Conservation (phyloP, 2,329 filamentous ascomycete species). For the Neophaeococcomyces mojaviensis region DNA sequence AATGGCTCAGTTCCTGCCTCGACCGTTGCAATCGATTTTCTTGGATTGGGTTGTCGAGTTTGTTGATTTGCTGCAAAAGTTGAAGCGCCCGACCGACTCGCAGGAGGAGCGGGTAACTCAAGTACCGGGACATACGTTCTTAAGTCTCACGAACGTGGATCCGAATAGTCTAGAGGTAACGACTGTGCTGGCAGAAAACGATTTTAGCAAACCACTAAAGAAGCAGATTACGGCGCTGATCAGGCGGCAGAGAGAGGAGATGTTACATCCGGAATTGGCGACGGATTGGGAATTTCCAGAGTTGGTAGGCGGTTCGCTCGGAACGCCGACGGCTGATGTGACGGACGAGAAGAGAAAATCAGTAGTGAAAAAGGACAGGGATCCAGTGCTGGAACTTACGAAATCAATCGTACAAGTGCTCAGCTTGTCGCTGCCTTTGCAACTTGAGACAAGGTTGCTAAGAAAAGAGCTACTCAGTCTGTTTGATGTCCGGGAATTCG, state of each 20-base stretch:
- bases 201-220: conserved; percentile 81
- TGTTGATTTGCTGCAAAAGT: conserved; percentile 82
- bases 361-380: conserved; percentile 40
- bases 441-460: conserved; percentile 74
- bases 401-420: conserved; percentile 91
- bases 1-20: conserved; percentile 78
- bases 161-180: conserved; percentile 52
- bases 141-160: conserved; percentile 47
- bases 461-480: conserved; percentile 81
- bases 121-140: conserved; percentile 41
- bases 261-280: conserved; percentile 80
- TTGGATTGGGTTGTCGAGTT: conserved; percentile 92
- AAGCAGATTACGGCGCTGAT: conserved; percentile 80
- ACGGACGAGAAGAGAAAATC: conserved; percentile 36
- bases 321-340: not conserved
- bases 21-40: conserved; percentile 73
- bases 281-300: conserved; percentile 78
- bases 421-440: conserved; percentile 59
- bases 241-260: conserved; percentile 75
- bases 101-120: conserved; percentile 53
- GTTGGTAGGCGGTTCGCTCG: conserved; percentile 42
- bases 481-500: conserved; percentile 94
- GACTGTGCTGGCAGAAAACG: conserved; percentile 62
- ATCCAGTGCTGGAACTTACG: conserved; percentile 81
- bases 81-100: conserved; percentile 65